Conservation (phyloP, 108 stramenopile genomes). For the Conticribra guillardii region DNA sequence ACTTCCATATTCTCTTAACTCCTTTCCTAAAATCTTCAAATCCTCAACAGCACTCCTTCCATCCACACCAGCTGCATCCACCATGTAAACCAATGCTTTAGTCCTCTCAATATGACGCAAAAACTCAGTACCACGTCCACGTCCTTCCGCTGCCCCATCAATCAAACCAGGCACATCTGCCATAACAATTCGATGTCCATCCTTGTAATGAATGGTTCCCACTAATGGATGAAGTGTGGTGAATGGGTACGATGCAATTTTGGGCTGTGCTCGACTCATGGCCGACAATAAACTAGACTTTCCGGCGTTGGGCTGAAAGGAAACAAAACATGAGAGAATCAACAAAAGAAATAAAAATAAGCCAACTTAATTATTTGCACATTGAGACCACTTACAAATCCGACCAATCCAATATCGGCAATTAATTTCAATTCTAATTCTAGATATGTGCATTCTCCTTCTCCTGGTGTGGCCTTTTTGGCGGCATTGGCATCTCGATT, state of each 20-base stretch:
- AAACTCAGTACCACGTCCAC: conserved; percentile 96
- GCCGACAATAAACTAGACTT: conserved; percentile 91
- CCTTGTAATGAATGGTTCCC: conserved; percentile 86
- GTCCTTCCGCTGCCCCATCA: conserved; percentile 92
- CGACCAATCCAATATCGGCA: conserved; percentile 98
- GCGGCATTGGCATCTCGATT: conserved; percentile 25
- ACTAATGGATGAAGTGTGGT: conserved; percentile 96
- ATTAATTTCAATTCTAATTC: conserved; percentile 95
- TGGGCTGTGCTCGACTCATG: conserved; percentile 88
- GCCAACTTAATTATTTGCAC: no score
- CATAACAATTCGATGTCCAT: conserved; percentile 79
- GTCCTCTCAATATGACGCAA: conserved; percentile 94
- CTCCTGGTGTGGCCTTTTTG: conserved; percentile 52
- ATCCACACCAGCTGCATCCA: conserved; percentile 81
- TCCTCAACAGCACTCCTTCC: conserved; percentile 75
- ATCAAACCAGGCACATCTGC: conserved; percentile 98
- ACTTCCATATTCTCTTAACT: conserved; percentile 71
- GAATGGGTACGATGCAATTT: conserved; percentile 97
- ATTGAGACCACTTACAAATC: no score
- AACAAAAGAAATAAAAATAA: no score
- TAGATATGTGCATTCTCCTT: conserved; percentile 61
- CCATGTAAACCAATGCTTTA: conserved; percentile 78
- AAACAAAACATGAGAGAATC: no score
- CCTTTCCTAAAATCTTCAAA: conserved; percentile 67
- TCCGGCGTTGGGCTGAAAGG: conserved; percentile 99